Evolutionary conservation across 192 early-diverging fungal genomes (phyloP), one percentile per base, ranked within the genome.

Genomic region (Coemansia sp.): DNA sequence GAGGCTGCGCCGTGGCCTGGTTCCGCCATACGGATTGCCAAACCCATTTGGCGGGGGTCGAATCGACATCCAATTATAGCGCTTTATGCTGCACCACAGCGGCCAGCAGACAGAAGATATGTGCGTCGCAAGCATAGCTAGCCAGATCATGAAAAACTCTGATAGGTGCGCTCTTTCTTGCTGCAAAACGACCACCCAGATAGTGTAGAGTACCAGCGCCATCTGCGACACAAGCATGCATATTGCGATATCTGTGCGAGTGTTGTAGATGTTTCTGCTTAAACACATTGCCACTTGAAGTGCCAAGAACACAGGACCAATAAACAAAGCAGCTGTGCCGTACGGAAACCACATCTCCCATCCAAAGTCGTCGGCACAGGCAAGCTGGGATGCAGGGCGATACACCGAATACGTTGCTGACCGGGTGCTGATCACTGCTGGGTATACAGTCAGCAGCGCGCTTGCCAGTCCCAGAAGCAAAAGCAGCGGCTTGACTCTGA

Each of bases 301-400:
- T 14, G 30, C 60, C n/a, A 65, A 60, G 23, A 64, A 68, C 14
- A 60, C 38, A 2, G 62, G 40, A 4, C 47, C 71, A 28, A 39
- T 30, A 15, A 32, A 54, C 5, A 45, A 39, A 20, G 60, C 40
- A 11, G 71, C 59, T 11, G 56, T 38, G 23, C 65, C 54, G 32
- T 75, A 75, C 3, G 57, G 60, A 6, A 57, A 57, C 71, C 71
- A 75, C 52, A 60, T 21, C 14, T 45, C 61, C 71, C 71, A 75
- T 11, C 65, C 60, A 20, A 11, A 14, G 42, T 39, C 47, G 11
- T 44, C 53, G 9, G 39, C n/a, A 26, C 71, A 74, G 0, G 61
- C 56, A 40, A 41, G 15, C n/a, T 30, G 57, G 6, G 31, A 26
- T 32, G 21, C 39, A 7, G 18, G 12, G 14, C 17, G 11, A n/a